Base-by-base conservation (phyloP, 495 filamentous ascomycete genomes). In the Daldinia vernicosa region DNA sequence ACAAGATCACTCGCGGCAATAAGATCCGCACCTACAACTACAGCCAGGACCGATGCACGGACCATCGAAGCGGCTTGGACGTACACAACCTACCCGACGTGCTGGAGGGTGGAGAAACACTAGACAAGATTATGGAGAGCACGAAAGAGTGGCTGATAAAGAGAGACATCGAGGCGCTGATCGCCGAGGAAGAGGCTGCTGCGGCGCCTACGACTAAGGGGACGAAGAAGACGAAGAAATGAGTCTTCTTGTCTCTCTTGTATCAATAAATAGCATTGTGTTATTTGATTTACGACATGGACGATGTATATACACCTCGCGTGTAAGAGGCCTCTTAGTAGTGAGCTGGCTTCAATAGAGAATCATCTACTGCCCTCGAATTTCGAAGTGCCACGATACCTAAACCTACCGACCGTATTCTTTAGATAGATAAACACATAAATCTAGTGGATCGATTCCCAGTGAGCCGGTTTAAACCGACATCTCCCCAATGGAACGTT, bases 21-120 rank as follows among this genome's bases (percentile, higher is more conserved):
- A 99, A 99, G 81, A 87, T 99, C 67, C 82, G 95, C 67, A 99
- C 95, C 2, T 99, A 99, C 77, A 97, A 98, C 80, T 99, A 90
- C 83, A 87, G 88, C 33, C 96, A 99, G 80, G 93, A 93, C 79
- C 85, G 95, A 56, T 94, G 96, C 69, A 98, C 95, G 2, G 95
- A 99, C 82, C 95, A 99, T 80, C 84, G 95, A 28, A 92, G 89
- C 76, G 95, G 94, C 2, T 76, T 93, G 32, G 94, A 91, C 55
- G 81, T 95, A 14, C 89, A 95, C 76, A 91, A 95, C 78, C 80
- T 99, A 60, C 89, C 91, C 55, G 88, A 91, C 75, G 90, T 98
- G 33, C 84, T 98, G 63, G 86, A 85, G 43, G 92, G 92, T 12
- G 90, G 90, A 12, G 84, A 89, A 60, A 86, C 82, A 0, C 75